phyloP scores from a whole-genome alignment of 139 green algal genomes.

The Yamagishiella unicocca region DNA sequence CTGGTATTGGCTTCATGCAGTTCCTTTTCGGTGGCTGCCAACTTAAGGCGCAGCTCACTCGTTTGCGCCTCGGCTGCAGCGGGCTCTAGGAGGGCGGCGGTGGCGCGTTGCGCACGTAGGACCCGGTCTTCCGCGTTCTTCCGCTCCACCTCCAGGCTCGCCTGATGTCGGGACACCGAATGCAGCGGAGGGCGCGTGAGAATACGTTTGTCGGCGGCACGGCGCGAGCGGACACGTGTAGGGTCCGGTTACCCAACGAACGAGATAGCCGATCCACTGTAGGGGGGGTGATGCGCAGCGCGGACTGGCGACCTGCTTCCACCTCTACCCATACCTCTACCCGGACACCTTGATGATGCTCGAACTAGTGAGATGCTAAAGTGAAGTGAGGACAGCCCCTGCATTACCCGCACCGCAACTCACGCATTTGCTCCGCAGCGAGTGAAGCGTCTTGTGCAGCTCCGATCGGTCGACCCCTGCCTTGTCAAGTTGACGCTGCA shows the following conservation, averaged over 20 bases:
- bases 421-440: conserved; percentile 15
- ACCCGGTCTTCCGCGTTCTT: conserved; percentile 30
- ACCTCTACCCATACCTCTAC: too few species aligned
- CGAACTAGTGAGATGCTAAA: too few species aligned
- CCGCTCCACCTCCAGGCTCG: conserved; percentile 20
- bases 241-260: too few species aligned
- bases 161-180: background rate
- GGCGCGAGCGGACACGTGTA: too few species aligned
- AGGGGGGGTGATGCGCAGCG: too few species aligned
- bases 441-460: conserved; percentile 4
- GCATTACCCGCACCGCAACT: too few species aligned
- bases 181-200: too few species aligned
- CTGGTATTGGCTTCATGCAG: background rate
- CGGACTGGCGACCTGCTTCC: too few species aligned
- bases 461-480: background rate
- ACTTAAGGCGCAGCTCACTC: background rate
- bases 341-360: too few species aligned
- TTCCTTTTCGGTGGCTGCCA: background rate
- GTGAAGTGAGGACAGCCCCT: too few species aligned
- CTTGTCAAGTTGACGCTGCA: conserved; percentile 11
- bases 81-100: background rate
- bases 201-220: too few species aligned
- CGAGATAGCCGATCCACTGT: too few species aligned
- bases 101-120: background rate
- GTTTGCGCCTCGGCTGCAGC: background rate